Conservation (phyloP, 257 asterid genomes). For the Solanum paucissectum region DNA sequence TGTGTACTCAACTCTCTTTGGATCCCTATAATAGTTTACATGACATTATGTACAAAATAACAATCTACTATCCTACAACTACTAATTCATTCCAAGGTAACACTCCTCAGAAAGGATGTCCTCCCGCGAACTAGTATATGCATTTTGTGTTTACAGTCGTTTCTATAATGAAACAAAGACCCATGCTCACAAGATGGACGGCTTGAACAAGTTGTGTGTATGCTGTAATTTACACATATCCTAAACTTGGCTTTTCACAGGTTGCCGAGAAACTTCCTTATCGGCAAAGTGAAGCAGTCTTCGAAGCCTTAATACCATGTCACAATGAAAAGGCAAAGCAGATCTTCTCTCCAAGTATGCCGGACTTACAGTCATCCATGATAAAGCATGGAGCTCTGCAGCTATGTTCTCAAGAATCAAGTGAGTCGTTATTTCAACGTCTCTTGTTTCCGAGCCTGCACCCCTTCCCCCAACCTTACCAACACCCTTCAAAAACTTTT, state of each 20-base stretch:
- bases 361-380: constrained; percentile 97
- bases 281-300: constrained; percentile 95
- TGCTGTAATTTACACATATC: background rate
- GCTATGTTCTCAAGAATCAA: constrained; percentile 62
- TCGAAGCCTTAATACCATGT: constrained; percentile 85
- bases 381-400: constrained; percentile 93
- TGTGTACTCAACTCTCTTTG: background rate
- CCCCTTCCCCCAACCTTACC: constrained; percentile 51
- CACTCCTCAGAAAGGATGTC: background rate
- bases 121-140: background rate
- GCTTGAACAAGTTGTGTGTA: background rate
- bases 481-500: constrained; percentile 39
- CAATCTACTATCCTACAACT: background rate
- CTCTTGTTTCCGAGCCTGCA: constrained; percentile 42
- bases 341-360: constrained; percentile 84
- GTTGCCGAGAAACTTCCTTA: constrained; percentile 62
- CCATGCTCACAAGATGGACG: background rate
- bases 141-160: background rate
- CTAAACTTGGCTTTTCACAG: constrained; percentile 46
- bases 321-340: constrained; percentile 89
- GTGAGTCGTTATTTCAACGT: constrained; percentile 57
- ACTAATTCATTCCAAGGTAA: background rate
- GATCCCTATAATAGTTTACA: background rate
- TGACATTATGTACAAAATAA: background rate
- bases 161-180: background rate